Evolutionary conservation across 345 rosid genomes (phyloP).

Genomic region (Hibiscus syriacus): DNA sequence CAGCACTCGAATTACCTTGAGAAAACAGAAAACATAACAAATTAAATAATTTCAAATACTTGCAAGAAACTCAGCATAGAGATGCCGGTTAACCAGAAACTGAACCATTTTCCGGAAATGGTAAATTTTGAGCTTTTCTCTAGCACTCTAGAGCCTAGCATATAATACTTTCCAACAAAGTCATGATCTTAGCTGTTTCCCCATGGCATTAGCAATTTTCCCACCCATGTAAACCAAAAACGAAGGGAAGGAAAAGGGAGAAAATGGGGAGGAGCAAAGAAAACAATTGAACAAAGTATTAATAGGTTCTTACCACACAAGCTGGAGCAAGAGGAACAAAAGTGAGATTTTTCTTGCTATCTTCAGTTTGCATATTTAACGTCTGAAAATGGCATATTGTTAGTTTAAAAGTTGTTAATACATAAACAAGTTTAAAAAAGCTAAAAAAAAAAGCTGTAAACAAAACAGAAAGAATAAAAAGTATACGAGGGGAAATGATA

Average conservation of each 20-base stretch:
- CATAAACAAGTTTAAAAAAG: neutral
- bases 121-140: too few relatives aligned
- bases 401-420: neutral
- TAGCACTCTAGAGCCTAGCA: too few relatives aligned
- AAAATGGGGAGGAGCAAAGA: neutral
- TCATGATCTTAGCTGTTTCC: too few relatives aligned
- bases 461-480: neutral
- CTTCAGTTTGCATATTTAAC: conserved; percentile 54
- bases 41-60: neutral
- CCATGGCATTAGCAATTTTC: too few relatives aligned
- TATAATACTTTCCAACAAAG: too few relatives aligned
- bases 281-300: neutral
- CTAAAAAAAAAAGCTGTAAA: too few relatives aligned
- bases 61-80: neutral
- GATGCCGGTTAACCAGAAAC: neutral
- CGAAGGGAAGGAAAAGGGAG: neutral
- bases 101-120: neutral
- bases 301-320: conserved; percentile 63
- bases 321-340: conserved; percentile 95
- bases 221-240: neutral
- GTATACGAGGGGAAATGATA: neutral
- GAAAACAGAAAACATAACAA: neutral
- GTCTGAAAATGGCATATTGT: conserved; percentile 36
- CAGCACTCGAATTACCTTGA: conserved; percentile 88
- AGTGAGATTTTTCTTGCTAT: conserved; percentile 64